Conservation (phyloP, 1,139 yeast species). For the Saccharomyces hybrid region DNA sequence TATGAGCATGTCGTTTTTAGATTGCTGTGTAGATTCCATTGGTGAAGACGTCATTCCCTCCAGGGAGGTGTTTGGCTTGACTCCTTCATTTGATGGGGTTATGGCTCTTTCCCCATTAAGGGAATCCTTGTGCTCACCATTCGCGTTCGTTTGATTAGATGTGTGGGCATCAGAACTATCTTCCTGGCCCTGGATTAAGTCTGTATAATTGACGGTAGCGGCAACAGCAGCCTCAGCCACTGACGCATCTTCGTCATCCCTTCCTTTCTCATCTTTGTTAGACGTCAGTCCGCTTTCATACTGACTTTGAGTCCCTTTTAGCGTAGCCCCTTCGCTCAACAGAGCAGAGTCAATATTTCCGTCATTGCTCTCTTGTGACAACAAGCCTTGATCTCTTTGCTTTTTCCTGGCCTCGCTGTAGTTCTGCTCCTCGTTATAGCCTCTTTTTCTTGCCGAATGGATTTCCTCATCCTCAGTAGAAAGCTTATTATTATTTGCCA, state of each 20-base stretch:
- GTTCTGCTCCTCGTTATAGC: background rate
- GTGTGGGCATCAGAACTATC: constrained; percentile 4
- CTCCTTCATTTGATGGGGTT: background rate
- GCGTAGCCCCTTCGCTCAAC: constrained; percentile 10
- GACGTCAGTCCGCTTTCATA: background rate
- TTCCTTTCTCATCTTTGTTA: constrained; percentile 9
- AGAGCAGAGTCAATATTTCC: constrained; percentile 18
- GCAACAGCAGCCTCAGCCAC: constrained; percentile 16
- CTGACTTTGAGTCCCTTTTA: background rate
- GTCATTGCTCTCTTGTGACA: constrained; percentile 9
- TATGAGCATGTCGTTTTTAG: constrained; percentile 3
- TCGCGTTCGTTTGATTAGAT: constrained; percentile 2
- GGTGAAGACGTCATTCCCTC: constrained; percentile 1
- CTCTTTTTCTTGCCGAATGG: background rate
- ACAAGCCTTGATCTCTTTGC: constrained; percentile 4
- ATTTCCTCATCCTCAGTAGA: background rate
- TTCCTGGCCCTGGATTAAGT: constrained; percentile 13
- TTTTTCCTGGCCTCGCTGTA: constrained; percentile 5
- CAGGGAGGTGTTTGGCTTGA: constrained; percentile 1
- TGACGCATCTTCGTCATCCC: constrained; percentile 13
- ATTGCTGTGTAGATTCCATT: background rate
- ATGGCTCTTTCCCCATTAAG: background rate
- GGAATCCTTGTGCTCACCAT: constrained; percentile 4
- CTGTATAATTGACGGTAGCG: constrained; percentile 20
- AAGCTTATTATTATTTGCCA: background rate